Evolutionary conservation across 192 early-diverging fungal species (phyloP), one percentile per base, ranked within the genome.

Genomic region (Backusella circina): DNA sequence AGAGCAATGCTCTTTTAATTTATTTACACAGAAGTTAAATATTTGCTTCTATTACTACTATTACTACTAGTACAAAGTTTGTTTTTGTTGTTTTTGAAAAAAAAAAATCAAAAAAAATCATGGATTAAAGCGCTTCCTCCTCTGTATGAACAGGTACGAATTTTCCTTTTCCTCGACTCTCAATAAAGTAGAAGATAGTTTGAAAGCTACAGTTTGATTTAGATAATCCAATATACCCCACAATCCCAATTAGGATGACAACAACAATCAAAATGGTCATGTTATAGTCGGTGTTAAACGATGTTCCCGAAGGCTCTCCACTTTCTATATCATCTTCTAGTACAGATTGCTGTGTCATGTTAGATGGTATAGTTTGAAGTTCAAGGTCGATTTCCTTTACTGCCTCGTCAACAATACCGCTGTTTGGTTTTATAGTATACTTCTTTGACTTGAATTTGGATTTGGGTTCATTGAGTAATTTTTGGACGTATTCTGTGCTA

Each of bases 401-500:
- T 30, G 67, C 10, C 16, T 67, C n/a, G 21, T 51, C 65, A 13
- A 76, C 9, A 0, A 71, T 33, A 39, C 47, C 65, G 8, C 2
- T 51, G 15, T 76, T 13, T 2, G 75, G 26, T 38, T 23, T 33
- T n/a, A 64, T 54, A 18, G 18, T 47, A 18, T 76, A 76, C 4
- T 51, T 71, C 18, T 50, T 69, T 9, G 75, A 76, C 35, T 35
- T 47, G 36, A 64, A 64, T 6, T 51, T 37, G 10, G 41, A 68
- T n/a, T 76, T 44, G 21, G 68, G 26, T n/a, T 41, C 33, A 31
- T 67, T 47, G 30, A 75, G 44, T 33, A 68, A 32, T 51, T 41
- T 23, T 47, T 76, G 39, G 13, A 67, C 44, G 31, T 75, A 7
- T n/a, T 33, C 33, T 57, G 23, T 71, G 30, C 16, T 30, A 32